Evolutionary conservation across 805 yeast species (phyloP), one percentile per base, ranked within the genome.

Genomic region (Kluyveromyces siamensis): DNA sequence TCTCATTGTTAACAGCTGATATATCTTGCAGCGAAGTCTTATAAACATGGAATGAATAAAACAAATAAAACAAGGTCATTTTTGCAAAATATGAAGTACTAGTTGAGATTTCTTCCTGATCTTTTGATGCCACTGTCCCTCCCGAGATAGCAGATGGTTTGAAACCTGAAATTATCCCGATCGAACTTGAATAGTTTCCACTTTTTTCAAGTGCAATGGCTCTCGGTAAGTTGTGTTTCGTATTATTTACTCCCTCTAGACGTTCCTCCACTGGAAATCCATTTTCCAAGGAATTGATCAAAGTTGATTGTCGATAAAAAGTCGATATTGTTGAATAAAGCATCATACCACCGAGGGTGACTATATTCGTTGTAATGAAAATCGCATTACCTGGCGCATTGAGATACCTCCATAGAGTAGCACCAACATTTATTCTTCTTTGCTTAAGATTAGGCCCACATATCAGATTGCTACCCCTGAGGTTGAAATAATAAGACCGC

Each of bases 351-450:
- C 64, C 62, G 27, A 70, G 55, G 2, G 69, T 62, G 1, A 68
- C 52, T 0, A 70, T 40, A 46, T 70, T 70, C 1, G 71, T 65
- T 0, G 71, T 58, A 1, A 70, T 58, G 49, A 70, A 70, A 55
- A 68, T 49, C 2, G 68, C 49, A 52, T 70, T 70, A 0, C 67
- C 62, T 4, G 74, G 74, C 1, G 71, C 68, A 48, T 65, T 68
- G 47, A 67, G 65, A 54, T 70, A 70, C 2, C 63, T 56, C 73
- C 72, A 69, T 8, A 70, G 48, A 1, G 53, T 52, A 21, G 47
- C 13, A 52, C 52, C 39, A 47, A 16, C 49, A 44, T 16, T 37
- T 38, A n/a, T 19, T 27, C 27, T 14, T 18, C 14, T 37, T 7
- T 44, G 18, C 2, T 14, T 33, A 42, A 37, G 21, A 37, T 10